Evolutionary conservation across 1,284 basidiomycete genomes (phyloP).

Genomic region (Calocybe gambosa): DNA sequence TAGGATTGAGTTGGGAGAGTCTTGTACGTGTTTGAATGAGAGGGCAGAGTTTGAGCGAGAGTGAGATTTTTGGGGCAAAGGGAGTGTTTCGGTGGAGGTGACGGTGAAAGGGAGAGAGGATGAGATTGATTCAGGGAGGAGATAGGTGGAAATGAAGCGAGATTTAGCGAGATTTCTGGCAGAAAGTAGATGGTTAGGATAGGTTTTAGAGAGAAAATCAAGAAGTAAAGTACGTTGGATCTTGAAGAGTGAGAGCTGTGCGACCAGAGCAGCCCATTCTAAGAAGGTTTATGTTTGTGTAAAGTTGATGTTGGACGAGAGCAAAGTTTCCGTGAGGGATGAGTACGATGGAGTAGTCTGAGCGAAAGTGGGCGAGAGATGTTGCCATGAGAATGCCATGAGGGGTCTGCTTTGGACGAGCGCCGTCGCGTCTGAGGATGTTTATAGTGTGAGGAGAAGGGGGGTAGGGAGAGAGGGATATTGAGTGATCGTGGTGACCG

Average conservation of each 20-base stretch:
- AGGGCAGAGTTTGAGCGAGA: conserved; percentile 17
- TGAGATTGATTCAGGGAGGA: conserved; percentile 36
- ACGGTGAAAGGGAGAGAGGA: conserved; percentile 17
- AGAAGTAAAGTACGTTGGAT: conserved; percentile 42
- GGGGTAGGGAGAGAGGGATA: conserved; percentile 51
- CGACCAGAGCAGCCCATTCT: conserved; percentile 74
- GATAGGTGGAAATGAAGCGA: conserved; percentile 65
- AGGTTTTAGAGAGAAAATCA: conserved; percentile 7
- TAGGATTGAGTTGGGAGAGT: conserved; percentile 3
- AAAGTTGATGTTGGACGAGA: conserved; percentile 52
- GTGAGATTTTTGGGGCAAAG: conserved; percentile 15
- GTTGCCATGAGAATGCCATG: conserved; percentile 70
- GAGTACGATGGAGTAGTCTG: conserved; percentile 75
- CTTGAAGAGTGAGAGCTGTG: conserved; percentile 67
- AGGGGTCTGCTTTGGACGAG: conserved; percentile 53
- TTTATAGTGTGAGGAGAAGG: conserved; percentile 29
- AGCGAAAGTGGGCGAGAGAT: conserved; percentile 78
- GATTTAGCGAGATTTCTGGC: conserved; percentile 69
- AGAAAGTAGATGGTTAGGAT: neutral
- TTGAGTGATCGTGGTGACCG: conserved; percentile 63
- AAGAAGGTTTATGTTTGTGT: conserved; percentile 71
- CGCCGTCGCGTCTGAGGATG: conserved; percentile 53
- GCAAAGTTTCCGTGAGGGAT: conserved; percentile 67
- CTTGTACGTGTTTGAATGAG: conserved; percentile 16
- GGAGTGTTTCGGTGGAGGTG: conserved; percentile 22